Percentiles rank a stretch among this genome's conserved stretches.
phyloP scores from a whole-genome alignment of 2,329 filamentous ascomycete species.

The Diaporthe vexans region DNA sequence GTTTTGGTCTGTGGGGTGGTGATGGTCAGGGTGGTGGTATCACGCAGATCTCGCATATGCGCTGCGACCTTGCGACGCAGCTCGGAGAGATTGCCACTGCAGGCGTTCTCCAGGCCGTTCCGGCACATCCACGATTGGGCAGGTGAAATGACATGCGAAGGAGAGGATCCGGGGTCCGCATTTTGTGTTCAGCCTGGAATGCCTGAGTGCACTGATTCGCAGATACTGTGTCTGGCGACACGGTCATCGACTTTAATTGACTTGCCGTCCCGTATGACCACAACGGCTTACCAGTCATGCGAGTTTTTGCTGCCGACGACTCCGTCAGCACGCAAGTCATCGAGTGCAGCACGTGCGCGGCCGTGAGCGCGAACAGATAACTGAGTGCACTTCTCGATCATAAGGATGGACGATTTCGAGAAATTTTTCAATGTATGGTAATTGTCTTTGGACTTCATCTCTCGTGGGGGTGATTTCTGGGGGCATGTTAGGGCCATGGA shows the following conservation, averaged over 20 bases:
- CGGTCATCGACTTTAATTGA: not conserved
- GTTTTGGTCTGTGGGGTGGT: not conserved
- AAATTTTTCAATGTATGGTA: no score
- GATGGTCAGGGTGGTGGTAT: not conserved
- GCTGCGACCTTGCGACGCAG: slow-evolving; percentile 8
- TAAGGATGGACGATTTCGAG: no score
- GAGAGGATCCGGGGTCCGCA: not conserved
- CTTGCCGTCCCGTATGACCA: no score
- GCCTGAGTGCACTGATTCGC: not conserved
- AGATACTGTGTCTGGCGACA: not conserved
- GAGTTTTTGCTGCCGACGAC: no score
- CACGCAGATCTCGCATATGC: slow-evolving; percentile 29
- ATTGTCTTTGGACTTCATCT: no score
- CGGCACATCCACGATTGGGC: slow-evolving; percentile 6
- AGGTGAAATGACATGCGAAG: not conserved
- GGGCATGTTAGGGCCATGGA: no score
- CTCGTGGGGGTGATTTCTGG: no score
- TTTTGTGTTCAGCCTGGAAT: not conserved
- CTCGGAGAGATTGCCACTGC: slow-evolving; percentile 5
- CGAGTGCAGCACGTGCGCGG: no score
- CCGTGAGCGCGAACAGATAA: no score
- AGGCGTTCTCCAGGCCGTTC: not conserved
- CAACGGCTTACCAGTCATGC: no score
- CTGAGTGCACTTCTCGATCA: no score
- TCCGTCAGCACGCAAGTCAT: no score